A percentile compares a stretch with the other conserved stretches of the same genome.
Conservation (phyloP, 2,329 filamentous ascomycete species). For the Lojkania enalia region DNA sequence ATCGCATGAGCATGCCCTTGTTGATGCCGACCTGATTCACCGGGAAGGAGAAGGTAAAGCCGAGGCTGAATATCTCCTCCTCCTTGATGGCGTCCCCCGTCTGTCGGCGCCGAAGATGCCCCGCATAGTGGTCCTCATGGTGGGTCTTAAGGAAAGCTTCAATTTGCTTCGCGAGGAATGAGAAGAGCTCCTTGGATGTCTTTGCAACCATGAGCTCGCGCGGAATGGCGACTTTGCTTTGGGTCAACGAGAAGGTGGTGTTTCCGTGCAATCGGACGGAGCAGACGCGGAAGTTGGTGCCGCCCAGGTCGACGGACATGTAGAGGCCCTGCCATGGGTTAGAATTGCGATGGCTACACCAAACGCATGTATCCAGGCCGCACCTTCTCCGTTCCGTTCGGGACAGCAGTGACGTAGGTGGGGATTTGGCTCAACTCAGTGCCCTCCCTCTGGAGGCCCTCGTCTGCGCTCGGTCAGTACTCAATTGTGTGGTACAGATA, state of each 20-base stretch:
- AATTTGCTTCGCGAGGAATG: constrained; percentile 91
- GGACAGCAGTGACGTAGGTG: constrained; percentile 92
- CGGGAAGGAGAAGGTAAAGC: constrained; percentile 99
- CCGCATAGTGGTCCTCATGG: constrained; percentile 83
- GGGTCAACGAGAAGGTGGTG: constrained; percentile 90
- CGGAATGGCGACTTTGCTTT: constrained; percentile 89
- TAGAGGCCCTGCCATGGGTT: constrained; percentile 73
- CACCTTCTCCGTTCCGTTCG: constrained; percentile 97
- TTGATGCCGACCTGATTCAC: constrained; percentile 94
- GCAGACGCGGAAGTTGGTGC: constrained; percentile 98
- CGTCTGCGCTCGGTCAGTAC: constrained; percentile 58
- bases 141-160: constrained; percentile 84
- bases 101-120: constrained; percentile 66
- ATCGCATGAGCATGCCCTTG: constrained; percentile 89
- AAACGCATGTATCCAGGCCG: constrained; percentile 18
- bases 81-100: constrained; percentile 64
- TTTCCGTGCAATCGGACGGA: constrained; percentile 92
- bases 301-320: constrained; percentile 94
- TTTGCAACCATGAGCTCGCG: constrained; percentile 87
- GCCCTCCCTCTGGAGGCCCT: constrained; percentile 77
- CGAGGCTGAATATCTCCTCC: constrained; percentile 84
- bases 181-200: constrained; percentile 83
- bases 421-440: constrained; percentile 93
- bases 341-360: not conserved
- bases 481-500: not conserved